These are phyloP conservation scores for Trichosporon ovoides DNA, from an alignment of 1,284 basidiomycete genomes.

Conservation along the genomic window DNA sequence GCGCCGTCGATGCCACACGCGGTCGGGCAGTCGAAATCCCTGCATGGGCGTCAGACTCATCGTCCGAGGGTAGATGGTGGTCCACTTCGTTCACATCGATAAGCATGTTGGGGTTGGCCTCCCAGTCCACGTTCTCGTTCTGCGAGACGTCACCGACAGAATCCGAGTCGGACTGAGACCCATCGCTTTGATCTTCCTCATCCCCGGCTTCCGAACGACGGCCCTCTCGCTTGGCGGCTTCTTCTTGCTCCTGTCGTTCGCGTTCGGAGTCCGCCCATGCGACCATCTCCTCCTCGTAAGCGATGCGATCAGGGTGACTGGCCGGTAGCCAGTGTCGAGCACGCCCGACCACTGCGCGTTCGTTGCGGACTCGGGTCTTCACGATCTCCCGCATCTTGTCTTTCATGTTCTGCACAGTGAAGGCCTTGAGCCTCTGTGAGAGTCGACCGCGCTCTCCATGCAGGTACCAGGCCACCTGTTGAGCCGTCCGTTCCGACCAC, in stretches of 20 bases:
- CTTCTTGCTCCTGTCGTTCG: neutral
- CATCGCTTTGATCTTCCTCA: too few species aligned
- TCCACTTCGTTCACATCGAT: too few species aligned
- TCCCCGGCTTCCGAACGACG: neutral
- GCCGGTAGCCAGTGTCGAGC: constrained; percentile 28
- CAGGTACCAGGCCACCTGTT: constrained; percentile 30
- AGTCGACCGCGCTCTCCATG: constrained; percentile 31
- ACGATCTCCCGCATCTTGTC: constrained; percentile 38
- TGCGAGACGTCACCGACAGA: neutral
- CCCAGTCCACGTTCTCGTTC: neutral
- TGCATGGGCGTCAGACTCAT: too few species aligned
- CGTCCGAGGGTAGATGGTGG: too few species aligned
- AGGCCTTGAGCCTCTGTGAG: constrained; percentile 19
- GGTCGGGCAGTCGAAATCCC: too few species aligned
- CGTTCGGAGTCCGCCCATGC: neutral
- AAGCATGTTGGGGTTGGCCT: neutral
- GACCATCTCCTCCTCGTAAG: constrained; percentile 12
- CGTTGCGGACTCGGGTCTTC: constrained; percentile 20
- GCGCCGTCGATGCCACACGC: too few species aligned
- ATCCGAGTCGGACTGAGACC: too few species aligned
- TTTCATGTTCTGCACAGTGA: constrained; percentile 41
- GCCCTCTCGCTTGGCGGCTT: neutral
- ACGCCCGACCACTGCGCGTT: constrained; percentile 23
- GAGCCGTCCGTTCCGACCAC: constrained; percentile 25
- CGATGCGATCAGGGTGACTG: constrained; percentile 6